Percentiles rank a stretch among this genome's conserved stretches.
These are phyloP conservation scores for Picea glauca DNA, from an alignment of 75 land plant genomes.

Conservation along the genomic window DNA sequence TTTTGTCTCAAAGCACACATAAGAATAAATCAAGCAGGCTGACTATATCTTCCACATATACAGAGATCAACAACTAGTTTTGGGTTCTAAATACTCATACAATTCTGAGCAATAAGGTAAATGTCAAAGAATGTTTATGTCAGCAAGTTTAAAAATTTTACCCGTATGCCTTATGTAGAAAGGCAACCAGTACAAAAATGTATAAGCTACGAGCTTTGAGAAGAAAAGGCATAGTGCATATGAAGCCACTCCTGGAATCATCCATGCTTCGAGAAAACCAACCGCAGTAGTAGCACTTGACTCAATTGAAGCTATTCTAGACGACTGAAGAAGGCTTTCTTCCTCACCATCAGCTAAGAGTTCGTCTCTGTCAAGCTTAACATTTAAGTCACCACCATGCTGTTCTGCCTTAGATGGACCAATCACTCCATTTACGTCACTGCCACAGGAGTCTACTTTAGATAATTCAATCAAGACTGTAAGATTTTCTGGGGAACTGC, in stretches of 20 bases:
- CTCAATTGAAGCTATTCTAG: too few relatives aligned
- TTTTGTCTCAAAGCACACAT: too few relatives aligned
- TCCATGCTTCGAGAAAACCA: slow-evolving; percentile 89
- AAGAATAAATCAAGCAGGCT: too few relatives aligned
- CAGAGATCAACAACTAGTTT: too few relatives aligned
- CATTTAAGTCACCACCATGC: slow-evolving; percentile 17
- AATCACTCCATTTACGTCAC: neutral
- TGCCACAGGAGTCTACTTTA: neutral
- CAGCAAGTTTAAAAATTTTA: slow-evolving; percentile 7
- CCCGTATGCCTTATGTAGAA: slow-evolving; percentile 94
- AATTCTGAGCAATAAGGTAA: too few relatives aligned
- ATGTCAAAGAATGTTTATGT: too few relatives aligned
- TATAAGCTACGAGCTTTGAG: slow-evolving; percentile 93
- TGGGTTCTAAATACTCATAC: too few relatives aligned
- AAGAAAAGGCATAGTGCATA: slow-evolving; percentile 94
- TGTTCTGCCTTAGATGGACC: neutral
- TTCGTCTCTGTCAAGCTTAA: slow-evolving; percentile 5
- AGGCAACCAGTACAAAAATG: slow-evolving; percentile 97
- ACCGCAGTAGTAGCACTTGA: slow-evolving; percentile 30
- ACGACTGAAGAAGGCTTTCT: slow-evolving; percentile 9
- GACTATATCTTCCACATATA: too few relatives aligned
- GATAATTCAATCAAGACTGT: neutral
- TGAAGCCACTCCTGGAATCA: slow-evolving; percentile 93
- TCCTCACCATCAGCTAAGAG: slow-evolving; percentile 14
- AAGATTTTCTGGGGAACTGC: neutral